Evolutionary conservation across 345 rosid species (phyloP), one percentile per base, ranked within the genome.

Genomic region (Brassica juncea): DNA sequence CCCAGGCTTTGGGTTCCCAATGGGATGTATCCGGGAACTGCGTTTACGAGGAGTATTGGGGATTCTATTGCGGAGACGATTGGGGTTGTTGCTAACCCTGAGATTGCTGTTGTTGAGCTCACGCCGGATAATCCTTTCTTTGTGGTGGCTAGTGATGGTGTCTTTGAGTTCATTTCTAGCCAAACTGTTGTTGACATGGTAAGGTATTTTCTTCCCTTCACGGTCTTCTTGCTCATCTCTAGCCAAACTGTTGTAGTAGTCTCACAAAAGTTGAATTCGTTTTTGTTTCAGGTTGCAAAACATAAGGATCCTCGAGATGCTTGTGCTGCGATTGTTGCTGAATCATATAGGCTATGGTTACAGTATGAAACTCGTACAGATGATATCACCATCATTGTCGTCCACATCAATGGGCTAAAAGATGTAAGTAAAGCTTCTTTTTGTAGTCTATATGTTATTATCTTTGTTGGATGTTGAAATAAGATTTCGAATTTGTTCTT

Each of bases 321-420:
- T 81, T 95, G 99, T 86, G 99, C 99, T 83, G 99, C 99, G 52
- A 90, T 95, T 82, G 99, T 95, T 61, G 98, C 99, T 32, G 99
- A 95, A 90, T 90, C 99, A 66, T 95, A 95, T 86, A 92, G 98
- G 75, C 86, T 95, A 78, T 95, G 99, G 99, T 88, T 95, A 66
- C 99, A 95, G 76, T 95, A 91, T 78, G 99, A 95, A 86, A 95
- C 99, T 79, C 98, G 99, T 14, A 95, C 99, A n/a, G 99, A 95
- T 89, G 99, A 95, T 82, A 95, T 95, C 67, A 95, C 99, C 25
- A 88, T 95, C 81, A 89, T 95, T 74, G 98, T 95, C 60, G 98
- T 92, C 76, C 98, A 95, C 84, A 73, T 95, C 76, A 83, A 85
- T 83, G 98, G 97, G 69, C 82, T 95, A 75, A 84, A 77, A 66